A percentile compares a stretch with the other conserved stretches of the same genome.
phyloP scores from a whole-genome alignment of 75 land plant species.

The Azolla pinnata region DNA sequence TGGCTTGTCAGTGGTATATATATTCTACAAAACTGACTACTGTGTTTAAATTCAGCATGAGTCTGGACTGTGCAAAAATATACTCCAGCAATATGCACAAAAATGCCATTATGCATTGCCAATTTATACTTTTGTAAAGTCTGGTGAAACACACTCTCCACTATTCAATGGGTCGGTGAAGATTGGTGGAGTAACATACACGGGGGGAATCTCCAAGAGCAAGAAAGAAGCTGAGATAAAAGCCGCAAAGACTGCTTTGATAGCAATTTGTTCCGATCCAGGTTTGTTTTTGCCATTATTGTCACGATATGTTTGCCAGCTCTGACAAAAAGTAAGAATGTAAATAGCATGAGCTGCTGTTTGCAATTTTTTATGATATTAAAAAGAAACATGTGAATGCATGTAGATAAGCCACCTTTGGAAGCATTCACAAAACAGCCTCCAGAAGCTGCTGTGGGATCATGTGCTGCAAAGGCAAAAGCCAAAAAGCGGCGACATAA shows the following conservation, averaged over 20 bases:
- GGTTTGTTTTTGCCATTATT: slow-evolving; percentile 1
- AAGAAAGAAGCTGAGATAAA: slow-evolving; percentile 80
- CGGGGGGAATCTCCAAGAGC: slow-evolving; percentile 59
- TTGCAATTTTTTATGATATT: too few relatives aligned
- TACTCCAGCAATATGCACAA: slow-evolving; percentile 76
- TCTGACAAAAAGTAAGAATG: too few relatives aligned
- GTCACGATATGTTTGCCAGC: not conserved
- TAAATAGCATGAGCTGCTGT: too few relatives aligned
- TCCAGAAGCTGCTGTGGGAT: too few relatives aligned
- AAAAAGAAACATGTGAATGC: too few relatives aligned
- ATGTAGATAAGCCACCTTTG: too few relatives aligned
- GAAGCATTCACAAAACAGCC: too few relatives aligned
- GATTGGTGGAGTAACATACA: slow-evolving; percentile 57
- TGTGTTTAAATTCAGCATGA: slow-evolving; percentile 58
- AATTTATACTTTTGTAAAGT: slow-evolving; percentile 34
- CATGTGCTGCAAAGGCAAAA: too few relatives aligned
- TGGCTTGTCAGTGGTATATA: too few relatives aligned
- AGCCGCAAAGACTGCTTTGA: slow-evolving; percentile 72
- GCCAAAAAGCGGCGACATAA: too few relatives aligned
- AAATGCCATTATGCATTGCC: slow-evolving; percentile 65
- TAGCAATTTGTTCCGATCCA: slow-evolving; percentile 32
- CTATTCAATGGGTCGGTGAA: slow-evolving; percentile 46
- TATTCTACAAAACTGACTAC: too few relatives aligned
- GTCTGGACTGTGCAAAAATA: slow-evolving; percentile 71
- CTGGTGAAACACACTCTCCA: slow-evolving; percentile 16